A percentile compares a stretch with the other conserved stretches of the same genome.
Conservation (phyloP, 352 stramenopile genomes). For the Blastocystis sp. region DNA sequence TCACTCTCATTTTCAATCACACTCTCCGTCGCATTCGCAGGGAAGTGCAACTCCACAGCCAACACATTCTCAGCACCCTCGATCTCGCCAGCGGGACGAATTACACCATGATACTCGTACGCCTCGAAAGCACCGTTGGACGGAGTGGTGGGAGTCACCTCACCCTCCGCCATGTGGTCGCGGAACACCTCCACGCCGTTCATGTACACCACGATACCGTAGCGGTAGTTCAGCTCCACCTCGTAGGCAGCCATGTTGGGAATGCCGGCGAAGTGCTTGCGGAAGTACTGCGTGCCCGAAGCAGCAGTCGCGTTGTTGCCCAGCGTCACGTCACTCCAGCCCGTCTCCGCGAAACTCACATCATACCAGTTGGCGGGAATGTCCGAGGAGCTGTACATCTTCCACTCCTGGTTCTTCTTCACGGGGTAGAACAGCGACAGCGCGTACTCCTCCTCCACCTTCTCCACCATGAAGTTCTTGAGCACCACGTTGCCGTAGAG, state of each 20-base stretch:
- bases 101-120: not conserved
- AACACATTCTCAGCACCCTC: not conserved
- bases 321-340: not conserved
- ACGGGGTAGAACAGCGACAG: constrained; percentile 6
- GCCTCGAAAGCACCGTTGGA: not conserved
- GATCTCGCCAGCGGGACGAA: constrained; percentile 4
- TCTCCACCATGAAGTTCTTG: constrained; percentile 25
- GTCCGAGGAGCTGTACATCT: not conserved
- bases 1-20: too few relatives aligned
- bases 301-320: not conserved
- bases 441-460: not conserved
- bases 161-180: constrained; percentile 8
- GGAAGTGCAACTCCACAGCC: constrained; percentile 42
- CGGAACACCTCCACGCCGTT: constrained; percentile 35
- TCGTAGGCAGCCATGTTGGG: constrained; percentile 27
- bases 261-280: constrained; percentile 30
- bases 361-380: not conserved
- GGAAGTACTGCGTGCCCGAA: constrained; percentile 40
- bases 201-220: constrained; percentile 27
- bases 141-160: not conserved
- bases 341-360: constrained; percentile 1
- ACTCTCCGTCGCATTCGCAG: not conserved
- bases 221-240: constrained; percentile 8
- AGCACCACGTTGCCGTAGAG: constrained; percentile 35
- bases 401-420: constrained; percentile 3